Conservation (phyloP, 768 basidiomycete species). For the Suillus placidus region DNA sequence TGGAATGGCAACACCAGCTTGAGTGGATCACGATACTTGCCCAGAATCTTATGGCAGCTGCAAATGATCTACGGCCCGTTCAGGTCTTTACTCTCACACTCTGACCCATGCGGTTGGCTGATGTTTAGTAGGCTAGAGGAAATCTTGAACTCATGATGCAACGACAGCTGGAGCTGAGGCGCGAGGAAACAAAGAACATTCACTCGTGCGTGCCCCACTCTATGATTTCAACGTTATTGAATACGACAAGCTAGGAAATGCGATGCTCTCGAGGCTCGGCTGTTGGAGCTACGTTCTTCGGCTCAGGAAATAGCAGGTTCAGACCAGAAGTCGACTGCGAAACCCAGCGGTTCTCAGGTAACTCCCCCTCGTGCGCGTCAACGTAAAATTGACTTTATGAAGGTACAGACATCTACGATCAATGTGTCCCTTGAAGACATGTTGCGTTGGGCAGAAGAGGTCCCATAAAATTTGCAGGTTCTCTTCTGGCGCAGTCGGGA, state of each 20-base stretch:
- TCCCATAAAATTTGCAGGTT: conserved; percentile 20
- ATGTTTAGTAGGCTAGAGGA: conserved; percentile 61
- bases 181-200: conserved; percentile 68
- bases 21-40: conserved; percentile 83
- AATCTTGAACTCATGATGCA: conserved; percentile 84
- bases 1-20: conserved; percentile 74
- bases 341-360: not conserved
- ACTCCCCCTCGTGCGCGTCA: not conserved
- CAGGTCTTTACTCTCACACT: conserved; percentile 54
- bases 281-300: conserved; percentile 52
- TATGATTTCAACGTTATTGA: not conserved
- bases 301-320: conserved; percentile 20
- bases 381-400: not conserved
- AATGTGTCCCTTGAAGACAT: conserved; percentile 42
- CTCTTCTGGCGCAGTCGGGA: not conserved
- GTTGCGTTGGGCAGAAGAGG: conserved; percentile 60
- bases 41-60: conserved; percentile 88
- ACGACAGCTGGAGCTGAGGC: conserved; percentile 72
- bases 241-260: conserved; percentile 57
- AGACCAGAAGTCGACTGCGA: not conserved
- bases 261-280: conserved; percentile 63
- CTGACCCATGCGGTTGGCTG: not conserved
- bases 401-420: not conserved
- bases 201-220: conserved; percentile 56
- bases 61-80: conserved; percentile 86